A percentile compares a stretch with the other conserved stretches of the same genome.
Conservation (phyloP, 108 stramenopile species). For the Cyclotella baltica region DNA sequence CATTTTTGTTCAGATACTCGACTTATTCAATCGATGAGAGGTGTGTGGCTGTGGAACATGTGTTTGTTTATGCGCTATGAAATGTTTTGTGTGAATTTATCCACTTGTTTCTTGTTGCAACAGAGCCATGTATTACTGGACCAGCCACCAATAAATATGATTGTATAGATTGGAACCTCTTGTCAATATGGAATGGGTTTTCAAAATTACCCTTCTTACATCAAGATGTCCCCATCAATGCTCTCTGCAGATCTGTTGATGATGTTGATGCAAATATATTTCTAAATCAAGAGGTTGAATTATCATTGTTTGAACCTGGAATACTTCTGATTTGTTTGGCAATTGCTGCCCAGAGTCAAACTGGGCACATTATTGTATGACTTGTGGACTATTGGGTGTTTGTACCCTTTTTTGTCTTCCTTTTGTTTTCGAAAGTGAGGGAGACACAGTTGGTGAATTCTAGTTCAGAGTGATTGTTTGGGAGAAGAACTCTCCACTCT, state of each 20-base stretch:
- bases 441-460: conserved; percentile 24
- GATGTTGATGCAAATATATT: background rate
- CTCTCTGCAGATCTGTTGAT: background rate
- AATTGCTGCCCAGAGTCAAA: conserved; percentile 19
- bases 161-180: conserved; percentile 23
- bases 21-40: too few species aligned
- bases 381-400: conserved; percentile 6
- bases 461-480: background rate
- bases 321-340: conserved; percentile 17
- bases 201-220: conserved; percentile 3
- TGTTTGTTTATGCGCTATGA: too few species aligned
- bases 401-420: conserved; percentile 9
- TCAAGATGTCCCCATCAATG: conserved; percentile 6
- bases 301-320: background rate
- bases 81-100: too few species aligned
- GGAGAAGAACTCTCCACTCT: background rate
- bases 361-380: conserved; percentile 27
- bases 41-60: too few species aligned
- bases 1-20: too few species aligned
- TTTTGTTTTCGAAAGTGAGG: conserved; percentile 39
- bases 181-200: conserved; percentile 25
- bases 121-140: conserved; percentile 11
- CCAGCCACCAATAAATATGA: too few species aligned
- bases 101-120: conserved; percentile 25
- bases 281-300: conserved; percentile 4